These are phyloP conservation scores for Arctostaphylos glauca DNA, from an alignment of 148 eudicot genomes.

Conservation along the genomic window DNA sequence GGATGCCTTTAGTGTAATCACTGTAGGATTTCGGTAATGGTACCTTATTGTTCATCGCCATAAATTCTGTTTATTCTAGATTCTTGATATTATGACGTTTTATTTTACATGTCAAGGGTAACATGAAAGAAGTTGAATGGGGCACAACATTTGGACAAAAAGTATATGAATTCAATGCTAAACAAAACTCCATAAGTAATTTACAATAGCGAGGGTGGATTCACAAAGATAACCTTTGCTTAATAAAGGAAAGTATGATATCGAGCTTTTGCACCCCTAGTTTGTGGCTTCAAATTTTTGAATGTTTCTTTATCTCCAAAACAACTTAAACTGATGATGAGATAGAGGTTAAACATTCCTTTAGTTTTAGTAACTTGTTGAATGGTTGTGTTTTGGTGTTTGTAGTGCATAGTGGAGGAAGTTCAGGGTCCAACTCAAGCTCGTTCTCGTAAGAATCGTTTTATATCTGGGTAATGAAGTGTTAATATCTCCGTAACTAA, in stretches of 20 bases:
- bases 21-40: not conserved
- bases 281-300: not conserved
- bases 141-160: not conserved
- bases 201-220: not conserved
- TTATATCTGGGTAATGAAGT: slow-evolving; percentile 83
- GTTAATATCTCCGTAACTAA: slow-evolving; percentile 9
- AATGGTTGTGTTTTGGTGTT: slow-evolving; percentile 16
- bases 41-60: not conserved
- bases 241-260: not conserved
- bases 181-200: not conserved
- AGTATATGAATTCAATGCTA: not conserved
- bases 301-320: not conserved
- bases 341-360: not conserved
- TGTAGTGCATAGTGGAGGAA: slow-evolving; percentile 96
- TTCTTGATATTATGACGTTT: not conserved
- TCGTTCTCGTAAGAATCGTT: slow-evolving; percentile 88
- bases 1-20: not conserved
- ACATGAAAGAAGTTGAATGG: not conserved
- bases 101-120: not conserved
- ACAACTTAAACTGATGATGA: not conserved
- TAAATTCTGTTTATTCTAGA: slow-evolving; percentile 8
- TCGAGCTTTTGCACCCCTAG: not conserved
- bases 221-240: not conserved
- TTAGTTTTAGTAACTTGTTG: slow-evolving; percentile 9
- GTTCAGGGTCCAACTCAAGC: slow-evolving; percentile 97